Conservation (phyloP, 495 filamentous ascomycete species). For the Rostrohypoxylon terebratum region DNA sequence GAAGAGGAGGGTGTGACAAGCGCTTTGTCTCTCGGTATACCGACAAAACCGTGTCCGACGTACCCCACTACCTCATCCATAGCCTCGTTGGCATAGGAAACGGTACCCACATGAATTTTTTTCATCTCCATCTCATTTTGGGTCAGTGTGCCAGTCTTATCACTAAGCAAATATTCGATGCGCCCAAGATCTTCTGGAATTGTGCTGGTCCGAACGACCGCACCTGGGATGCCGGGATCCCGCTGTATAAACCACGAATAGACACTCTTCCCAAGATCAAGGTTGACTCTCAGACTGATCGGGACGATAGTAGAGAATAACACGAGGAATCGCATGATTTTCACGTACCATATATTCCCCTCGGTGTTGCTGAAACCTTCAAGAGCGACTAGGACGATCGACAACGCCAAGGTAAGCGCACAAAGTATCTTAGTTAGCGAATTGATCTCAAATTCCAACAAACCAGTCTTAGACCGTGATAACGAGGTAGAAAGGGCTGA, state of each 20-base stretch:
- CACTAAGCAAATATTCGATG: constrained; percentile 95
- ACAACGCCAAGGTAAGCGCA: constrained; percentile 83
- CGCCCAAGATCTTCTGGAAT: constrained; percentile 97
- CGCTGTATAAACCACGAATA: constrained; percentile 96
- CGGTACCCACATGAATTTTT: constrained; percentile 97
- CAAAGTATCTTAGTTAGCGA: constrained; percentile 98
- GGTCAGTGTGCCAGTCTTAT: constrained; percentile 97
- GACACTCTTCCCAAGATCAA: constrained; percentile 96
- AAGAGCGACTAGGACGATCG: constrained; percentile 87
- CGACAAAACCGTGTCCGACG: constrained; percentile 81
- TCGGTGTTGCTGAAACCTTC: constrained; percentile 79
- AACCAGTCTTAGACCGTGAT: constrained; percentile 89
- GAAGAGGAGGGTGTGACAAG: constrained; percentile 81
- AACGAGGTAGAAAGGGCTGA: constrained; percentile 93
- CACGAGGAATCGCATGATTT: constrained; percentile 95
- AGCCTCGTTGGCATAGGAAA: constrained; percentile 96
- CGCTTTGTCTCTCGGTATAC: constrained; percentile 51
- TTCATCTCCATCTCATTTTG: constrained; percentile 99
- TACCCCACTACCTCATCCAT: constrained; percentile 97
- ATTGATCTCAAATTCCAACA: constrained; percentile 97
- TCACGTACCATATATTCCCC: constrained; percentile 83
- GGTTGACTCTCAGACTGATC: constrained; percentile 93
- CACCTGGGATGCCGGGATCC: constrained; percentile 87
- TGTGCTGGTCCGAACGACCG: constrained; percentile 94
- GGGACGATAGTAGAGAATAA: constrained; percentile 99